A percentile compares a stretch with the other conserved stretches of the same genome.
These are phyloP conservation scores for Aurinia saxatilis DNA, from an alignment of 345 rosid species.

Conservation along the genomic window DNA sequence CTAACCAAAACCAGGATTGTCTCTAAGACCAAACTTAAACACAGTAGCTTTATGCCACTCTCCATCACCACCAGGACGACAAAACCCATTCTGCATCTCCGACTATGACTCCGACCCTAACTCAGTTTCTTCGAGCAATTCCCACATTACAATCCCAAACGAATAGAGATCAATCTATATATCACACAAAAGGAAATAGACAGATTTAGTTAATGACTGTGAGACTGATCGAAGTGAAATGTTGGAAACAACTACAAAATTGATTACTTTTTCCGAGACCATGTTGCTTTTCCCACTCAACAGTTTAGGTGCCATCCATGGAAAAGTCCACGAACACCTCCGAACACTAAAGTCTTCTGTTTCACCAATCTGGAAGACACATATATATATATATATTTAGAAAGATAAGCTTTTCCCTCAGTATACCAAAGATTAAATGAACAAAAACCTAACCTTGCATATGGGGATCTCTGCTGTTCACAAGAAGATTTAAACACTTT, in stretches of 20 bases:
- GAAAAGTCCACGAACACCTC: conserved; percentile 97
- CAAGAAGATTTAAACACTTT: conserved; percentile 92
- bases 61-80: conserved; percentile 39
- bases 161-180: conserved; percentile 92
- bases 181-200: not conserved
- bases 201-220: not conserved
- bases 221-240: not conserved
- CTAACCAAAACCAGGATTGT: conserved; percentile 77
- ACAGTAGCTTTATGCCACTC: conserved; percentile 47
- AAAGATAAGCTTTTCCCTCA: not conserved
- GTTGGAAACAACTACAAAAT: not conserved
- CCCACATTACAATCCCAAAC: conserved; percentile 98
- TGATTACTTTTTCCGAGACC: conserved; percentile 90
- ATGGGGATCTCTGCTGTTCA: conserved; percentile 99
- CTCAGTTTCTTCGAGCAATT: conserved; percentile 65
- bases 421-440: not conserved
- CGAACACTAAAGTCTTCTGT: conserved; percentile 89
- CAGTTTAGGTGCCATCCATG: conserved; percentile 99
- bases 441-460: conserved; percentile 60
- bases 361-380: conserved; percentile 72
- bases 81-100: conserved; percentile 28
- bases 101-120: no score
- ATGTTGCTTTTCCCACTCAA: conserved; percentile 93
- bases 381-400: not conserved
- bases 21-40: conserved; percentile 61